Conservation (phyloP, 139 green algal species). For the Chlorella sp. region DNA sequence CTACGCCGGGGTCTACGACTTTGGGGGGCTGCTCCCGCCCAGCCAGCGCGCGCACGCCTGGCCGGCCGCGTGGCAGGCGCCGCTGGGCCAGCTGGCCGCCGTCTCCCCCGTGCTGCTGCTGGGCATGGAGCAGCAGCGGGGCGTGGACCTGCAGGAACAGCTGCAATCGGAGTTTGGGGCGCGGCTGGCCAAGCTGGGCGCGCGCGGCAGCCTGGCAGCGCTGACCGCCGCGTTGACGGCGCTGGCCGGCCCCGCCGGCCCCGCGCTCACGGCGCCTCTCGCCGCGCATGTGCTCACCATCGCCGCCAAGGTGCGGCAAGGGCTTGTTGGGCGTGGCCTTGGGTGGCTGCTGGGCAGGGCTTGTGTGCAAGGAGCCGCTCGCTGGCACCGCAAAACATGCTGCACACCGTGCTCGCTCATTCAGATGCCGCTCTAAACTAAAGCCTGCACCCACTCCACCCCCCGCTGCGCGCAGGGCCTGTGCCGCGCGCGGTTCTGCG, state of each 20-base stretch:
- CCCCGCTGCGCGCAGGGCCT: slow-evolving; percentile 23
- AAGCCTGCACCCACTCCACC: too few relatives aligned
- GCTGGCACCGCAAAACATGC: too few relatives aligned
- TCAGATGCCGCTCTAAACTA: too few relatives aligned
- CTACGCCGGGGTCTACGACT: slow-evolving; percentile 57
- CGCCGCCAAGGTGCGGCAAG: slow-evolving; percentile 35
- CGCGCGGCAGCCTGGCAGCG: background rate
- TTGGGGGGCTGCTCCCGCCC: slow-evolving; percentile 27
- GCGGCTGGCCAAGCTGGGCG: slow-evolving; percentile 32
- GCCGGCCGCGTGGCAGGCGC: slow-evolving; percentile 34
- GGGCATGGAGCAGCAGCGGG: slow-evolving; percentile 26
- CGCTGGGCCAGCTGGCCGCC: slow-evolving; percentile 36
- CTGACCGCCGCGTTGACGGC: background rate
- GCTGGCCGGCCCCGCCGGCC: background rate
- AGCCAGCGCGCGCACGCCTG: background rate
- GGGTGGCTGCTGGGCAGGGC: too few relatives aligned
- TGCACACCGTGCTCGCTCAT: too few relatives aligned
- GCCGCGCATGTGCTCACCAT: slow-evolving; percentile 43
- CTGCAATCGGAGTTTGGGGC: slow-evolving; percentile 30
- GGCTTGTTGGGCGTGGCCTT: too few relatives aligned
- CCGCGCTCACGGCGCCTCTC: background rate
- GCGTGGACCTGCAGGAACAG: slow-evolving; percentile 29
- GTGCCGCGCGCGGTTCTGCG: slow-evolving; percentile 22
- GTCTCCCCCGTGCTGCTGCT: slow-evolving; percentile 40
- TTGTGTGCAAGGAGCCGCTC: too few relatives aligned